Evolutionary conservation across 148 eudicot genomes (phyloP).

Genomic region (Chenopodium suecicum): DNA sequence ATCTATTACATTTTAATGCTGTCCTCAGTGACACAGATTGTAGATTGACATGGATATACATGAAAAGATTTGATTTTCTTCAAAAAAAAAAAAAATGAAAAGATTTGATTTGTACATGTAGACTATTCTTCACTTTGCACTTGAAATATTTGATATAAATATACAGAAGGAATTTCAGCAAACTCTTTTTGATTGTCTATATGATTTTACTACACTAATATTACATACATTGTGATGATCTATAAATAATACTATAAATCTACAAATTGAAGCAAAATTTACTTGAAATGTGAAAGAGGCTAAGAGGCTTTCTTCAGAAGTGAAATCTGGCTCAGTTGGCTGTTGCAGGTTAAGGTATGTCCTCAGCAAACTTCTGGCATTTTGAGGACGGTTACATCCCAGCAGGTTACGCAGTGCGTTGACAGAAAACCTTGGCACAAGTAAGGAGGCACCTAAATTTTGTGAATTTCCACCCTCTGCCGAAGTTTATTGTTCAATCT

Average conservation of each 20-base stretch:
- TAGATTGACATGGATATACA: background rate
- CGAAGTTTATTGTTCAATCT: conserved; percentile 43
- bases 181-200: too few relatives aligned
- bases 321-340: conserved; percentile 69
- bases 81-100: background rate
- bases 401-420: conserved; percentile 41
- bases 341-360: conserved; percentile 43
- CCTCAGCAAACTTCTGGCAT: conserved; percentile 22
- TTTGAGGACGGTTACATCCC: conserved; percentile 23
- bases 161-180: too few relatives aligned
- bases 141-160: background rate
- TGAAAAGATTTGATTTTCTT: background rate
- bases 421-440: conserved; percentile 55
- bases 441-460: conserved; percentile 56
- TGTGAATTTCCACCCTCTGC: conserved; percentile 43
- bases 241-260: too few relatives aligned
- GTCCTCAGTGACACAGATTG: background rate
- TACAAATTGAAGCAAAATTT: too few relatives aligned
- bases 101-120: background rate
- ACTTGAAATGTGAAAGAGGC: background rate
- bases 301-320: conserved; percentile 28
- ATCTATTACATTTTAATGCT: background rate
- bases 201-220: too few relatives aligned
- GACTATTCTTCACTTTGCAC: background rate
- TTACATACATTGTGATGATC: too few relatives aligned